A percentile compares a stretch with the other conserved stretches of the same genome.
Conservation (phyloP, 164 flowering plant genomes). For the Tetracentron sinense region DNA sequence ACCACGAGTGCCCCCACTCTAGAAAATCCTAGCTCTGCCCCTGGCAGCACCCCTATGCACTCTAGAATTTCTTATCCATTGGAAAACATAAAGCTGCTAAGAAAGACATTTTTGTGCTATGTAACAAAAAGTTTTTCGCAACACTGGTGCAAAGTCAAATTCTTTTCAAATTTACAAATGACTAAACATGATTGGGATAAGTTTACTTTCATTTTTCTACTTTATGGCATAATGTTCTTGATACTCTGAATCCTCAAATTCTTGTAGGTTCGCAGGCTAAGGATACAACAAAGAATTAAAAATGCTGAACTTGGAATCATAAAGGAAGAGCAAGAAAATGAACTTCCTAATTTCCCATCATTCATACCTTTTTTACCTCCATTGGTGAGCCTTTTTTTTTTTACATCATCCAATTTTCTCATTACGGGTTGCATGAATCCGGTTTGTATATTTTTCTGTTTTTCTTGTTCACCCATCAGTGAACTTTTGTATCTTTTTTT, state of each 20-base stretch:
- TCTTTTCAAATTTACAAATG: background rate
- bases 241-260: constrained; percentile 1
- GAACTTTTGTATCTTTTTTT: no score
- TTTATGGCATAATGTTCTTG: background rate
- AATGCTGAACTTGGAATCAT: constrained; percentile 65
- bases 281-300: constrained; percentile 90
- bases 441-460: no score
- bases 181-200: background rate
- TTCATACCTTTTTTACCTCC: constrained; percentile 98
- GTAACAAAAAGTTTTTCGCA: background rate
- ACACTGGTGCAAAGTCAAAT: background rate
- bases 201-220: background rate
- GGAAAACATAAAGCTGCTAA: background rate
- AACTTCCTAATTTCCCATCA: constrained; percentile 88
- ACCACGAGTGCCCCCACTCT: no score
- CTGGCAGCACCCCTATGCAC: no score
- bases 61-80: background rate
- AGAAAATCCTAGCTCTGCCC: no score
- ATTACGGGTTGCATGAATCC: background rate
- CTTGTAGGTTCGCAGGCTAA: constrained; percentile 75
- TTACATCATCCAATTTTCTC: constrained; percentile 4
- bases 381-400: constrained; percentile 47
- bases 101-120: background rate
- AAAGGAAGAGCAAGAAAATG: constrained; percentile 63
- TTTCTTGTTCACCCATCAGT: no score